Percentiles rank a stretch among this genome's conserved stretches.
Conservation (phyloP, 176 grass and related monocot genomes). For the Oryza longistaminata region DNA sequence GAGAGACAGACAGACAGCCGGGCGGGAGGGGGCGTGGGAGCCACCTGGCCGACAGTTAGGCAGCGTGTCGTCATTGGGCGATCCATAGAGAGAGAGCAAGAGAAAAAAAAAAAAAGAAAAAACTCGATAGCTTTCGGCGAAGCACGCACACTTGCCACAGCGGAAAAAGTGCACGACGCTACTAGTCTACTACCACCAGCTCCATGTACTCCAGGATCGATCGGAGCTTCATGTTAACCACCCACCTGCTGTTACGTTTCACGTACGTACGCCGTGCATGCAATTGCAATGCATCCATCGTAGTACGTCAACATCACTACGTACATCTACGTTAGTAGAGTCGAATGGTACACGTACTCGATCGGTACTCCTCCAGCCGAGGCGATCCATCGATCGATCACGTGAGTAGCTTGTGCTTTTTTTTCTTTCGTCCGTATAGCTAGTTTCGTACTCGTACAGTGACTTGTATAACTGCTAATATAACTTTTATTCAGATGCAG, state of each 20-base stretch:
- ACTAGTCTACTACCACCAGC: background rate
- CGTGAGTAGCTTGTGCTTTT: background rate
- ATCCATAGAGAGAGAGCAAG: background rate
- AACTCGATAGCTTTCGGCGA: slow-evolving; percentile 28
- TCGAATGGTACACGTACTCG: background rate
- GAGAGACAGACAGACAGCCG: background rate
- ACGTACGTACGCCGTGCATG: background rate
- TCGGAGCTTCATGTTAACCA: no score
- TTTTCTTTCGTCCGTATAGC: background rate
- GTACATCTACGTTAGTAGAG: background rate
- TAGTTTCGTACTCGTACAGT: background rate
- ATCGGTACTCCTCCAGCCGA: background rate
- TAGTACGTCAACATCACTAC: background rate
- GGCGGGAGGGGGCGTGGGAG: background rate
- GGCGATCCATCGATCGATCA: background rate
- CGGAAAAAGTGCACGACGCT: background rate
- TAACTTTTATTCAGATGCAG: background rate
- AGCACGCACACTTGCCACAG: background rate
- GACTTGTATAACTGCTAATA: background rate
- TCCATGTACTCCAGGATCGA: background rate
- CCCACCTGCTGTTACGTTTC: background rate
- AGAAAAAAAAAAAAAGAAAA: background rate
- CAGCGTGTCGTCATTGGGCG: slow-evolving; percentile 34
- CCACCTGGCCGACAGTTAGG: slow-evolving; percentile 47
- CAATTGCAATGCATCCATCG: background rate